Evolutionary conservation across 176 grass and related monocot genomes (phyloP), one percentile per base, ranked within the genome.

Genomic region (Zoysia pacifica): DNA sequence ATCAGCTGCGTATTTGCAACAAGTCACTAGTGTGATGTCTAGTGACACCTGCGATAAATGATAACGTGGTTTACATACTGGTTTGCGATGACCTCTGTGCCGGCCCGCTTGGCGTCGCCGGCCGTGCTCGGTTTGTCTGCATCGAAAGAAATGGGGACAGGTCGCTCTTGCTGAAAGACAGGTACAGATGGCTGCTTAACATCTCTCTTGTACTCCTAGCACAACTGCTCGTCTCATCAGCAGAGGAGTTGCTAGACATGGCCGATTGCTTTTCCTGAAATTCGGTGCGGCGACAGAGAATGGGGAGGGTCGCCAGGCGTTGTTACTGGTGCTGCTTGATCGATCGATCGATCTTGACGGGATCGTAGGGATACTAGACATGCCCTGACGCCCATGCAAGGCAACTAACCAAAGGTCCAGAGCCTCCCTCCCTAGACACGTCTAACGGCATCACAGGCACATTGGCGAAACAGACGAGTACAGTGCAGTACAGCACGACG

Each of bases 1-100:
- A 28, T 77, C 39, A 76, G 45, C 67, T 76, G 44, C 53, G 74
- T 58, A 11, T 80, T 65, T 65, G 12, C 7, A 48, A 18, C 36
- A 69, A 67, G 84, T 13, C 62, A 80, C 67, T 42, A 18, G 37
- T 70, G 28, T 28, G 28, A 28, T 28, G 45, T 7, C 12, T 40
- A 41, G 38, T 78, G 74, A 70, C 52, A 69, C 46, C 81, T 54
- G 18, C n/a, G 28, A 19, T 39, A 65, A 1, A 28, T 28, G 28
- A 28, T 28, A 28, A 28, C 0, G 28, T 28, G 28, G 28, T 28
- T 28, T 28, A 28, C 28, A 28, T 13, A 18, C 7, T 62, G 66
- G 44, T 5, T 5, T 11, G 5, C 5, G 11, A 28, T 28, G 28
- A 36, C 9, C 50, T 60, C 19, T 69, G n/a, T 48, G 62, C n/a